Evolutionary conservation across 2,329 filamentous ascomycete genomes (phyloP).

Genomic region (Uncinocarpus reesii): DNA sequence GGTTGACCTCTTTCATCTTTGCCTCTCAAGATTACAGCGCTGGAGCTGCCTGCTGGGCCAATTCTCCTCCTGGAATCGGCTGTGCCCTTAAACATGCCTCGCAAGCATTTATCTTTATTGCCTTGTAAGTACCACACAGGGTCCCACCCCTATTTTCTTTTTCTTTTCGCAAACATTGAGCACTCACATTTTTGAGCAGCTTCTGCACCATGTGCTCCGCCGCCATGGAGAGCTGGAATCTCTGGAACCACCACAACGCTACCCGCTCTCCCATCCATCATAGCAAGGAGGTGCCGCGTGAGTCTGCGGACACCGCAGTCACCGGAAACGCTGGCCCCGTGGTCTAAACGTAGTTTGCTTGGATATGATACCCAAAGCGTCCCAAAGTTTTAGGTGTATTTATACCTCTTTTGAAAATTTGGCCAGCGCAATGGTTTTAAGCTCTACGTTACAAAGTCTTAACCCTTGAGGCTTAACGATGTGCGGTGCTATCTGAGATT

Average conservation of each 20-base stretch:
- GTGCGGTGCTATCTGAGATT: too few species aligned
- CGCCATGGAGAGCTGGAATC: conserved; percentile 29
- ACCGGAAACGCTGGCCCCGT: conserved; percentile 5
- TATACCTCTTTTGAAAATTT: too few species aligned
- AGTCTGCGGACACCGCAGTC: conserved; percentile 12
- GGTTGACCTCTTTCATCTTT: conserved; percentile 42
- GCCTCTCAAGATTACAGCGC: conserved; percentile 37
- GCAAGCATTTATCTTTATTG: conserved; percentile 38
- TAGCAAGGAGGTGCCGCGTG: conserved; percentile 14
- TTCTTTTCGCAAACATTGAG: not conserved
- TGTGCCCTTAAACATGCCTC: conserved; percentile 34
- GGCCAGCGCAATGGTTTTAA: too few species aligned
- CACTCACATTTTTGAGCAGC: conserved; percentile 19
- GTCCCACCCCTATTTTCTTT: not conserved
- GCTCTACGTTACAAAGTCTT: too few species aligned
- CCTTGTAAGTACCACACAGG: conserved; percentile 41
- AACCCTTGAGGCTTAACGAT: too few species aligned
- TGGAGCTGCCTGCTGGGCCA: conserved; percentile 24
- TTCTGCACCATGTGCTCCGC: conserved; percentile 35
- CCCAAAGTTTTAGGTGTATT: too few species aligned
- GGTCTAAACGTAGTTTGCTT: not conserved
- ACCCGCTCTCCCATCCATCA: not conserved
- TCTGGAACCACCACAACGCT: conserved; percentile 27
- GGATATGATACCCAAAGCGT: too few species aligned
- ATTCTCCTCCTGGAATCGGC: conserved; percentile 25